A percentile compares a stretch with the other conserved stretches of the same genome.
These are phyloP conservation scores for Athelia sp. DNA, from an alignment of 1,284 basidiomycete species.

Conservation along the genomic window DNA sequence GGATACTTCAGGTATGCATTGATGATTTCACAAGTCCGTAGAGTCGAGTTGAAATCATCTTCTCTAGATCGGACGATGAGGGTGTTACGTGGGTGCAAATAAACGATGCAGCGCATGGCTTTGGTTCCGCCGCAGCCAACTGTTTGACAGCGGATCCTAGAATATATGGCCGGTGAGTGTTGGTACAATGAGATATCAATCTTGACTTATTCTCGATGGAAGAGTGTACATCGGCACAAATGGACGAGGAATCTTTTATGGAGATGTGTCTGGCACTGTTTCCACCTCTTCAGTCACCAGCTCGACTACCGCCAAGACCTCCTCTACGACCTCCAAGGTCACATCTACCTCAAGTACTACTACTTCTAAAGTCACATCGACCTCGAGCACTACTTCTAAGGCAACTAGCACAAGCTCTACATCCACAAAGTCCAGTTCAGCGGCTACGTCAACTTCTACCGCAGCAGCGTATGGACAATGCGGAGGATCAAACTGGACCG, in stretches of 20 bases:
- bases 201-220: conserved; percentile 3
- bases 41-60: too few relatives aligned
- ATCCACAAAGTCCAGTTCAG: too few relatives aligned
- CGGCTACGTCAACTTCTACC: conserved; percentile 7
- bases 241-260: conserved; percentile 61
- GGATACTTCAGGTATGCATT: conserved; percentile 35
- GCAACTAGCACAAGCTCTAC: conserved; percentile 17
- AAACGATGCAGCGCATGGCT: conserved; percentile 56
- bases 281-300: conserved; percentile 31
- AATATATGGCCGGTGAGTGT: conserved; percentile 45
- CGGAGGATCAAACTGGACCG: conserved; percentile 41
- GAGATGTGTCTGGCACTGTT: conserved; percentile 37
- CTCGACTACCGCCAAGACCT: conserved; percentile 4
- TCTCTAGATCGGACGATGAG: conserved; percentile 44
- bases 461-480: conserved; percentile 40
- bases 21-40: too few relatives aligned
- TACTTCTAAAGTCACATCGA: neutral
- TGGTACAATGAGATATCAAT: conserved; percentile 3
- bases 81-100: conserved; percentile 59
- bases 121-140: conserved; percentile 46
- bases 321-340: neutral
- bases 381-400: conserved; percentile 8
- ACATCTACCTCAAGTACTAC: conserved; percentile 5
- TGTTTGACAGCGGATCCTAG: conserved; percentile 48
- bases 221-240: conserved; percentile 65